Conservation (phyloP, 257 asterid species). For the Solanum chiquidenum region DNA sequence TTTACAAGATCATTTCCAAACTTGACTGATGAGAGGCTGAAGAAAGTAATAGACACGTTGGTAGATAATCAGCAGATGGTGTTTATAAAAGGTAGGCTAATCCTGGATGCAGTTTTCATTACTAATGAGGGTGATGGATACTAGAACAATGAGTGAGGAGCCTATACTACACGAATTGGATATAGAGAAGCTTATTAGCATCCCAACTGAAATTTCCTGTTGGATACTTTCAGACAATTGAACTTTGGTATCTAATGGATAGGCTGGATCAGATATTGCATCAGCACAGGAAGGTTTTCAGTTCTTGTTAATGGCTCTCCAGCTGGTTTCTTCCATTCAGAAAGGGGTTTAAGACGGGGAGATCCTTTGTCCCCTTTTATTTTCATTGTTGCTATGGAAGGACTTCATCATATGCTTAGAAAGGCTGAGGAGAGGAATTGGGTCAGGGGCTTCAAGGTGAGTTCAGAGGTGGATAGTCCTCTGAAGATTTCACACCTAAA, state of each 20-base stretch:
- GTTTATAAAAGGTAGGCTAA: not conserved
- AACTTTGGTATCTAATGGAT: not conserved
- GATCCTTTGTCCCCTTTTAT: not conserved
- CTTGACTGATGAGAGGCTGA: not conserved
- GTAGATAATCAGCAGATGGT: not conserved
- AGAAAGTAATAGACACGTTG: not conserved
- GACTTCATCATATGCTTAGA: not conserved
- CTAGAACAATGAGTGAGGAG: not conserved
- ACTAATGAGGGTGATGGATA: not conserved
- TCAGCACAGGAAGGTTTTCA: not conserved
- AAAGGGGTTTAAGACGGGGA: not conserved
- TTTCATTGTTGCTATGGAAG: not conserved
- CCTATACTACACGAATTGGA: not conserved
- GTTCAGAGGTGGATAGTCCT: not conserved
- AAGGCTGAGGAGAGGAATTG: not conserved
- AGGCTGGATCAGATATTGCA: not conserved
- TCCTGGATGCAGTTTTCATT: not conserved
- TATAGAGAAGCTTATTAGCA: not conserved
- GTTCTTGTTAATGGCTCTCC: not conserved
- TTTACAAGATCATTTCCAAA: not conserved
- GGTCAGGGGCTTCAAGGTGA: not conserved
- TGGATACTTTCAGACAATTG: not conserved
- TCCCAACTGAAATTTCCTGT: not conserved
- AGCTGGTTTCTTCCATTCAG: not conserved
- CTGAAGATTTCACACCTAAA: not conserved